phyloP scores from a whole-genome alignment of 2,329 filamentous ascomycete genomes.

The Aspergillus sojae region DNA sequence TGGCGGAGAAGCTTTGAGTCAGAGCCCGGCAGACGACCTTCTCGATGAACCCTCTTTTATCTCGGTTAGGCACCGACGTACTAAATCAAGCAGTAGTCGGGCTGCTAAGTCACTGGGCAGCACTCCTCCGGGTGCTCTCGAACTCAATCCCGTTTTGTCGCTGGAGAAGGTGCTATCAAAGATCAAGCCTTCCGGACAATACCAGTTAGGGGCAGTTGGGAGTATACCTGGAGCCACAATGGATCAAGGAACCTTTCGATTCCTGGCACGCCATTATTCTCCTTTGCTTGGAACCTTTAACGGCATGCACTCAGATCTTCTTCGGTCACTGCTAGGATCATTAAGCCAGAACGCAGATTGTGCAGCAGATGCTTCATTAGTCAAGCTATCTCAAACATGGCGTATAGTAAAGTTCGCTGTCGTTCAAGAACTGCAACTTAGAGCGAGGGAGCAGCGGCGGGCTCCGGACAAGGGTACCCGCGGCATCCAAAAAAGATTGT shows the following conservation, averaged over 20 bases:
- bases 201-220: slow-evolving; percentile 55
- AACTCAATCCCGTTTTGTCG: slow-evolving; percentile 51
- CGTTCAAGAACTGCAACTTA: slow-evolving; percentile 50
- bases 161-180: slow-evolving; percentile 54
- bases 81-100: slow-evolving; percentile 49
- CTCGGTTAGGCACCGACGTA: slow-evolving; percentile 51
- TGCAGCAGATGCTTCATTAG: slow-evolving; percentile 53
- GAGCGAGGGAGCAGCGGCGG: slow-evolving; percentile 37
- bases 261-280: slow-evolving; percentile 48
- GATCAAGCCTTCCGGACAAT: slow-evolving; percentile 41
- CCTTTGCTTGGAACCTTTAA: slow-evolving; percentile 36
- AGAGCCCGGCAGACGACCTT: slow-evolving; percentile 60
- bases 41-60: slow-evolving; percentile 59
- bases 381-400: slow-evolving; percentile 62
- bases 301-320: slow-evolving; percentile 24
- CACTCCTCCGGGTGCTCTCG: slow-evolving; percentile 54
- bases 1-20: slow-evolving; percentile 51
- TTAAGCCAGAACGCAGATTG: slow-evolving; percentile 58
- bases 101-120: slow-evolving; percentile 57
- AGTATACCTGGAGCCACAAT: slow-evolving; percentile 50
- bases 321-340: slow-evolving; percentile 42
- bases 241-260: slow-evolving; percentile 44
- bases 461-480: slow-evolving; percentile 24
- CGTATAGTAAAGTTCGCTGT: slow-evolving; percentile 56
- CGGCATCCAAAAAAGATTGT: slow-evolving; percentile 28